Base-by-base conservation (phyloP, 139 green algal genomes). In the Tetratostichococcus sp. region DNA sequence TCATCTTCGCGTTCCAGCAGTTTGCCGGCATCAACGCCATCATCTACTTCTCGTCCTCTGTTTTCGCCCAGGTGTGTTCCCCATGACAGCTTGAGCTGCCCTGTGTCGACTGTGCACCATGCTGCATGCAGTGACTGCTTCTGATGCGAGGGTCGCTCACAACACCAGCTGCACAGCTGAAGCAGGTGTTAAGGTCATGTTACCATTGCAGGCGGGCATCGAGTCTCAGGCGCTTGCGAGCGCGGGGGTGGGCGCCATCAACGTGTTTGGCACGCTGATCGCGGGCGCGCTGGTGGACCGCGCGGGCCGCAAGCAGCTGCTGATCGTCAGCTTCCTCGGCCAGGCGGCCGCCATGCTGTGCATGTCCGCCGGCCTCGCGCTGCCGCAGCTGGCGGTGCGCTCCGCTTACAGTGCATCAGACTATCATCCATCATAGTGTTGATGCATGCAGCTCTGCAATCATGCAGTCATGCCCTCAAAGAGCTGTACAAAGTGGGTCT, bases 1-100 rank as follows among this genome's bases (percentile, higher is more conserved):
- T 72, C n/a, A 74, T 98, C 33, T 98, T 98, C 78, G 58, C 95
- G 3, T 85, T 97, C 35, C 94, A 98, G 86, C 95, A 99, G 89
- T 94, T 97, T 72, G 84, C 87, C 2, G 95, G 95, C 82, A 96
- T 99, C 85, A 86, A 89, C 73, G 92, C 92, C 6, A 86, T 98
- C 66, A 86, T 98, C 31, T 98, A 96, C 87, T 98, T 97, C 82
- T 94, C 87, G 30, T 93, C 86, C 58, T 83, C 87, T n/a, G 91
- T 99, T 17, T 99, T 99, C 84, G 80, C 78, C 2, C 32, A 82
- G 75, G 79, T 79, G 4, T 31, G 58, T 1, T 30, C 16, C 2
- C 50, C 14, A n/a, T 26, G 19, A 17, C 50, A 26, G 26, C 2
- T 62, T 50, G 39, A 50, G 8, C 39, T 50, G 8, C 39, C 39